Conservation (phyloP, 441 rosid genomes). For the Adansonia grandidieri region DNA sequence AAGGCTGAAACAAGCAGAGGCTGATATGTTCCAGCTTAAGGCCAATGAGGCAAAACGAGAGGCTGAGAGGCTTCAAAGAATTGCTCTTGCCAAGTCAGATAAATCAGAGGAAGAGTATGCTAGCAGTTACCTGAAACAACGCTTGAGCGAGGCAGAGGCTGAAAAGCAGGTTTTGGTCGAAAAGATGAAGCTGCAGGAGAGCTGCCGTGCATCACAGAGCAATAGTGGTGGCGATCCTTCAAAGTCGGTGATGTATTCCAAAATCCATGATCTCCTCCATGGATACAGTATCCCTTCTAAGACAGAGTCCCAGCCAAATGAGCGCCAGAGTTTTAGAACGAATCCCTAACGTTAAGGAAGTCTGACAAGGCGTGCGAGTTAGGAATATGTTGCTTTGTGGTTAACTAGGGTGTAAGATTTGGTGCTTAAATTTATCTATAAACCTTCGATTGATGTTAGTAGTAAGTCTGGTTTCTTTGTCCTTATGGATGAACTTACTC, state of each 20-base stretch:
- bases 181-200: conserved; percentile 60
- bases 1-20: conserved; percentile 95
- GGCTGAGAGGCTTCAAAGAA: conserved; percentile 88
- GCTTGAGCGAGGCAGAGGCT: conserved; percentile 94
- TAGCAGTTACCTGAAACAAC: conserved; percentile 79
- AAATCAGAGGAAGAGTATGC: conserved; percentile 96
- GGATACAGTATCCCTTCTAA: conserved; percentile 54
- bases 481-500: not conserved
- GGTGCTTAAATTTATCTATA: conserved; percentile 26
- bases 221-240: conserved; percentile 67
- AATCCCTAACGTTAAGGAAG: conserved; percentile 39
- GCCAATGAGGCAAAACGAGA: conserved; percentile 43
- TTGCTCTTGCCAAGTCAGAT: conserved; percentile 84
- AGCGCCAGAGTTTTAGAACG: conserved; percentile 49
- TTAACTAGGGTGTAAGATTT: conserved; percentile 32
- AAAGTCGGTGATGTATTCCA: conserved; percentile 66
- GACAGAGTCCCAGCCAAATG: conserved; percentile 56
- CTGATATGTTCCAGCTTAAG: conserved; percentile 84
- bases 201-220: conserved; percentile 58
- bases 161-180: conserved; percentile 84
- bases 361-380: conserved; percentile 20
- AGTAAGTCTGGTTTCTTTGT: not conserved
- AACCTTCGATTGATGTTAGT: conserved; percentile 3
- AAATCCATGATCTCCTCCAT: conserved; percentile 63
- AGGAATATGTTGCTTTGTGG: conserved; percentile 18